Evolutionary conservation across 768 basidiomycete species (phyloP).

Genomic region (Termitomyces sp.): DNA sequence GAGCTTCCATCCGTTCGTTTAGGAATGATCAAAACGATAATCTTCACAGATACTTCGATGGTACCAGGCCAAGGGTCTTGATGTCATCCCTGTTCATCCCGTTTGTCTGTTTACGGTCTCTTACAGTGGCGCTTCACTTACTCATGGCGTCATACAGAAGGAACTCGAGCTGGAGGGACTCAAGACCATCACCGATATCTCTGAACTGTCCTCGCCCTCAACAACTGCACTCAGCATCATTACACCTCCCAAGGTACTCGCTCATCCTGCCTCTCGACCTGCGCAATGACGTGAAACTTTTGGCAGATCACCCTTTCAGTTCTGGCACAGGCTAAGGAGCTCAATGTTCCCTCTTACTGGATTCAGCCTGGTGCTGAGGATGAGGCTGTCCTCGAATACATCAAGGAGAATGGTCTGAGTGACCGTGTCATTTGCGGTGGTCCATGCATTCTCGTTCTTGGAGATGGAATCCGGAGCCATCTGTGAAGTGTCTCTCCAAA

Average conservation of each 20-base stretch:
- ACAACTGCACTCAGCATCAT: constrained; percentile 77
- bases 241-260: constrained; percentile 65
- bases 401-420: constrained; percentile 59
- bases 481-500: constrained; percentile 16
- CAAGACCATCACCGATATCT: constrained; percentile 49
- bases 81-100: constrained; percentile 73
- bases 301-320: constrained; percentile 65
- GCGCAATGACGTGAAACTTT: background rate
- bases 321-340: constrained; percentile 63
- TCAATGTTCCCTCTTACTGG: constrained; percentile 78
- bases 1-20: constrained; percentile 1
- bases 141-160: constrained; percentile 39
- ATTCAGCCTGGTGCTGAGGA: constrained; percentile 88
- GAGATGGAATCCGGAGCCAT: constrained; percentile 50
- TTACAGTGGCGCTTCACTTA: background rate
- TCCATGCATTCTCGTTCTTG: constrained; percentile 77
- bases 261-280: background rate
- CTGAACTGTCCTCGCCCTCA: constrained; percentile 53
- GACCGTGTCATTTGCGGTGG: constrained; percentile 78
- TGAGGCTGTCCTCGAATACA: constrained; percentile 54
- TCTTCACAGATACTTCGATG: constrained; percentile 64
- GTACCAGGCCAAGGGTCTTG: constrained; percentile 58
- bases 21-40: background rate
- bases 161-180: constrained; percentile 68
- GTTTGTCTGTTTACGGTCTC: constrained; percentile 34